These are phyloP conservation scores for Pestalotiopsis sp. DNA, from an alignment of 2,329 filamentous ascomycete species.

Conservation along the genomic window DNA sequence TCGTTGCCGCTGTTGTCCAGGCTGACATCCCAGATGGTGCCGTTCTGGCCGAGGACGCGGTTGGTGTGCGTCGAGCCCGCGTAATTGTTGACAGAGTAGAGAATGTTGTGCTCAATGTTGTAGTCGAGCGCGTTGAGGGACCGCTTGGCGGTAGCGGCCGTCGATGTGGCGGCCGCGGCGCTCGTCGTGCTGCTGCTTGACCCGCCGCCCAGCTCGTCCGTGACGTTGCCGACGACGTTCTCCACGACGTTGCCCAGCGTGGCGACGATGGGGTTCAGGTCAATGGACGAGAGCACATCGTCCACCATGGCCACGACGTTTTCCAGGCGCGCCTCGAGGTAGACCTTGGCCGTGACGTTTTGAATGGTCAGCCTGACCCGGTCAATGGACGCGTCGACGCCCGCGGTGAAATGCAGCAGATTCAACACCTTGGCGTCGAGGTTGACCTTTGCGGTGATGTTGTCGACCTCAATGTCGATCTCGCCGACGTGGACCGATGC, in stretches of 20 bases:
- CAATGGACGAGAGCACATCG: constrained; percentile 60
- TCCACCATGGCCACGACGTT: constrained; percentile 64
- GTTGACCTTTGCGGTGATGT: constrained; percentile 63
- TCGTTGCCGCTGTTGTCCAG: constrained; percentile 58
- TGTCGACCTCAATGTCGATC: constrained; percentile 61
- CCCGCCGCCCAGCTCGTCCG: constrained; percentile 28
- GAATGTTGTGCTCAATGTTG: constrained; percentile 58
- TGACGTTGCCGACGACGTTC: constrained; percentile 48
- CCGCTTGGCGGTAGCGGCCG: constrained; percentile 22
- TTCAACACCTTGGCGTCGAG: constrained; percentile 61
- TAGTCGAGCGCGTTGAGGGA: constrained; percentile 34
- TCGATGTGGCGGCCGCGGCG: constrained; percentile 18
- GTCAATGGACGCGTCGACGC: constrained; percentile 61
- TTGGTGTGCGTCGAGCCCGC: constrained; percentile 58
- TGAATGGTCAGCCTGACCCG: constrained; percentile 59
- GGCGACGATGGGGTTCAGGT: constrained; percentile 62
- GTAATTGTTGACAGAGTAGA: constrained; percentile 65
- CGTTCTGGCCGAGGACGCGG: constrained; percentile 57
- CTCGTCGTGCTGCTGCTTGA: constrained; percentile 27
- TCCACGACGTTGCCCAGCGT: constrained; percentile 54
- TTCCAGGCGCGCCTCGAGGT: constrained; percentile 61
- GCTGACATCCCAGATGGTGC: constrained; percentile 55
- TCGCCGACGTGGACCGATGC: constrained; percentile 59
- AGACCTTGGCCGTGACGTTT: constrained; percentile 60
- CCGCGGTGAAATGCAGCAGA: constrained; percentile 63